These are phyloP conservation scores for Brassica hybrid DNA, from an alignment of 441 rosid genomes.

Conservation along the genomic window DNA sequence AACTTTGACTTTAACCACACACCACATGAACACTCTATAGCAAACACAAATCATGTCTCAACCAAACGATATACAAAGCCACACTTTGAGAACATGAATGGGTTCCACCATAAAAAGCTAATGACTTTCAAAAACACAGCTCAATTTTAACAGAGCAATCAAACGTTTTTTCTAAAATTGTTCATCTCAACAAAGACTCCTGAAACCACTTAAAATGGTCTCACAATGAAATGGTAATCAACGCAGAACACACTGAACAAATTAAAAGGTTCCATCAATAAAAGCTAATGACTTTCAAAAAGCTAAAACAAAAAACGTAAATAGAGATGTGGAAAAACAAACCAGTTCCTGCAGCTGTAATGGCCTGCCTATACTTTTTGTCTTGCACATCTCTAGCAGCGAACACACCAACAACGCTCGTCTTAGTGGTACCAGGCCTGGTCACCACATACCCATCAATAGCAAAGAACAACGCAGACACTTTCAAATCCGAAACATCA, in stretches of 20 bases:
- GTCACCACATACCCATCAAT: slow-evolving; percentile 40
- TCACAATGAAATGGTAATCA: background rate
- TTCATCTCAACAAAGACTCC: background rate
- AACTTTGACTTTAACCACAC: slow-evolving; percentile 3
- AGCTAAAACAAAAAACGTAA: background rate
- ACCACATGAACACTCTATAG: background rate
- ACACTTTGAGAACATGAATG: background rate
- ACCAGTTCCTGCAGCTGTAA: slow-evolving; percentile 47
- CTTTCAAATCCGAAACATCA: slow-evolving; percentile 48
- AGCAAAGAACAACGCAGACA: slow-evolving; percentile 55
- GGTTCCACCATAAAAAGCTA: background rate
- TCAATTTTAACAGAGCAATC: background rate
- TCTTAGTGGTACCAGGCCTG: too few relatives aligned
- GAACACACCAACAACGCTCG: too few relatives aligned
- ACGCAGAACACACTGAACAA: background rate
- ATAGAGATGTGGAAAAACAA: background rate
- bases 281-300: background rate
- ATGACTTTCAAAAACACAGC: background rate
- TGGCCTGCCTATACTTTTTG: too few relatives aligned
- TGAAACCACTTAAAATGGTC: background rate
- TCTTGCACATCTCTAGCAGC: too few relatives aligned
- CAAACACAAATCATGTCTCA: slow-evolving; percentile 15
- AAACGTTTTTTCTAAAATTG: background rate
- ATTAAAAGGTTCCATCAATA: background rate
- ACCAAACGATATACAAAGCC: background rate